Evolutionary conservation across 805 yeast genomes (phyloP), one percentile per base, ranked within the genome.

Genomic region (Blastobotrys parvus): DNA sequence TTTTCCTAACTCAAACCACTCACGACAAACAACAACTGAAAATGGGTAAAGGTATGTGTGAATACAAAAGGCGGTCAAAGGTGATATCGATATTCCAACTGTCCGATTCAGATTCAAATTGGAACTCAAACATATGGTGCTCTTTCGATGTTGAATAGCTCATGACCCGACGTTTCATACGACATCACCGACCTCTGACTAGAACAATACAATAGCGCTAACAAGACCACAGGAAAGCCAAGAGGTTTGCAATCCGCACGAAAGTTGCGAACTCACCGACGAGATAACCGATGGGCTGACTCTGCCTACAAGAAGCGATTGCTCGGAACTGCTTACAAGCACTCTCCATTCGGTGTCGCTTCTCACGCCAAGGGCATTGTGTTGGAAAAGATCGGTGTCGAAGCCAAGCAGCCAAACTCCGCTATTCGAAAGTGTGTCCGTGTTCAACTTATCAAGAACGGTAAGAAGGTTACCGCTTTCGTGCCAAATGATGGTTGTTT

Each of bases 351-450:
- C 70, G 97, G 97, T 74, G 98, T 97, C 71, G 89, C 99, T 67
- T 92, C 98, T 64, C 99, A 92, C 85, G 99, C 99, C 68, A 90
- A 90, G 80, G 99, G 99, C 71, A 92, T 92, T 67, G 99, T 92
- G 58, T 85, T 92, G 70, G 99, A 92, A 80, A 92, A 92, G 77
- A 82, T 90, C 65, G 99, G 99, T 80, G 82, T 92, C 73, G 97
- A 92, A 80, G 94, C 99, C 72, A 92, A 92, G 78, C 99, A 92
- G 80, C 99, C 99, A 75, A 92, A 92, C 94, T 92, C 98, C 65
- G 99, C 98, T 77, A 90, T 92, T 70, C 92, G 98, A 85, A 92
- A 92, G 83, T 94, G 98, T 85, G 99, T 92, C 73, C 88, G 97
- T 84, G 99, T 92, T 56, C 97, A 92, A 80, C 84, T 92, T 69